Conservation (phyloP, 2,329 filamentous ascomycete genomes). For the Cucurbitaria berberidis region DNA sequence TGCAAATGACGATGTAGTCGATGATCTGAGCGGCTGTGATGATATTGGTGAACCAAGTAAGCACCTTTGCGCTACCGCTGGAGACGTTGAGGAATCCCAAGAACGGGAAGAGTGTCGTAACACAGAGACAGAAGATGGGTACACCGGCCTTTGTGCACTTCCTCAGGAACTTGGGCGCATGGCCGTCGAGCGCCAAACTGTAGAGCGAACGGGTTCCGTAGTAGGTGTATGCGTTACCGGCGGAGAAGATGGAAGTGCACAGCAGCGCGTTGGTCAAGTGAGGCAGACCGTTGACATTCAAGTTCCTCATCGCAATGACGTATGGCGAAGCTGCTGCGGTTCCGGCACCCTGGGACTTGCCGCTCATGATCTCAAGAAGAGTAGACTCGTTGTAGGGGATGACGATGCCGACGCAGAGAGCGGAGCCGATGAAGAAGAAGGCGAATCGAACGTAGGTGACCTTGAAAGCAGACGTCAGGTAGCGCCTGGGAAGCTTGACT, state of each 20-base stretch:
- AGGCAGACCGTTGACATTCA: constrained; percentile 59
- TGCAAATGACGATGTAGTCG: constrained; percentile 54
- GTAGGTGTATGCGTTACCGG: constrained; percentile 63
- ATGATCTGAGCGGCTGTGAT: constrained; percentile 70
- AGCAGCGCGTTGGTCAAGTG: constrained; percentile 62
- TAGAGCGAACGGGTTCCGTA: constrained; percentile 59
- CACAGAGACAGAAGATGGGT: constrained; percentile 72
- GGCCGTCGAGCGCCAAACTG: constrained; percentile 57
- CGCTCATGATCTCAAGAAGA: constrained; percentile 61
- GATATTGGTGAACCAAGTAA: constrained; percentile 74
- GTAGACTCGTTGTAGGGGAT: constrained; percentile 71
- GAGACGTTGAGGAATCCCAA: constrained; percentile 77
- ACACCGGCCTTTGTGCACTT: constrained; percentile 66
- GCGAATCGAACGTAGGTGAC: constrained; percentile 50
- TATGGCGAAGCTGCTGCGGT: constrained; percentile 64
- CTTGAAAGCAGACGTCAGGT: constrained; percentile 52
- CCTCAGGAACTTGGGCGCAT: constrained; percentile 60
- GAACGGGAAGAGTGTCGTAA: constrained; percentile 69
- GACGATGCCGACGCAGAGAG: constrained; percentile 51
- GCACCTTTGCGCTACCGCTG: constrained; percentile 67
- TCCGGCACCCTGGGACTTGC: constrained; percentile 31
- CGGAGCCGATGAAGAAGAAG: constrained; percentile 51
- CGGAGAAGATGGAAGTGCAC: constrained; percentile 59
- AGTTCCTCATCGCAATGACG: constrained; percentile 61
- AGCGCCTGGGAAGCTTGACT: constrained; percentile 46